Base-by-base conservation (phyloP, 1,284 basidiomycete species). In the Puccinia hordei region DNA sequence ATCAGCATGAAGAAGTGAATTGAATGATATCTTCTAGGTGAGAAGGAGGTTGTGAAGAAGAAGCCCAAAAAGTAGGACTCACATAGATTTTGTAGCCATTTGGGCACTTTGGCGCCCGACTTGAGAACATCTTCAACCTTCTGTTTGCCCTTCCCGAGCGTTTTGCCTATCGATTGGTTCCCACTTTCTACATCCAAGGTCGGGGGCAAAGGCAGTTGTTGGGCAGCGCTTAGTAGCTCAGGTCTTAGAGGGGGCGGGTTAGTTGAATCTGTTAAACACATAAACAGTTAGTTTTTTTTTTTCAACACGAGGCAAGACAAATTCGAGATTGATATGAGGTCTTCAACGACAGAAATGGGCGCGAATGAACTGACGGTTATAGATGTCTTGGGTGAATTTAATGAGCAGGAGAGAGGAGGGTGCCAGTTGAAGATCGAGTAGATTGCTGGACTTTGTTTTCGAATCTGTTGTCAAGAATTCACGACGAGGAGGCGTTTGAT, bases 401-500 rank as follows among this genome's bases (percentile, higher is more conserved):
- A 95, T 86, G 61, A 91, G 86, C 4, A 95, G 88, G 19, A 94
- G 87, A 1, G 93, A 92, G 0, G 92, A 91, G 0, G 94, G 93
- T 0, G 92, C 90, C 44, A 95, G 87, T 27, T 92, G 89, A 12
- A 95, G 88, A 73, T 93, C 89, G 0, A 88, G 86, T 0, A 95
- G 87, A 12, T 88, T 89, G 78, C 91, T 88, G 82, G 91, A 89
- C 82, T 89, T 90, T 35, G 92, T 89, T 73, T 88, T 87, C 9
- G 89, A 88, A 84, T 94, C 93, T 4, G 90, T 91, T 19, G 92
- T 91, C 82, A 90, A 91, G 83, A 93, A 88, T 81, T 96, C 94
- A 46, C 90, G 89, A 83, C 90, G 90, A 0, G 93, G 93, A 15
- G 93, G 93, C 0, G 88, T 87, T 82, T 93, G 92, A 86, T 92